A percentile compares a stretch with the other conserved stretches of the same genome.
Conservation (phyloP, 2,329 filamentous ascomycete genomes). For the Phyllosticta capitalensis region DNA sequence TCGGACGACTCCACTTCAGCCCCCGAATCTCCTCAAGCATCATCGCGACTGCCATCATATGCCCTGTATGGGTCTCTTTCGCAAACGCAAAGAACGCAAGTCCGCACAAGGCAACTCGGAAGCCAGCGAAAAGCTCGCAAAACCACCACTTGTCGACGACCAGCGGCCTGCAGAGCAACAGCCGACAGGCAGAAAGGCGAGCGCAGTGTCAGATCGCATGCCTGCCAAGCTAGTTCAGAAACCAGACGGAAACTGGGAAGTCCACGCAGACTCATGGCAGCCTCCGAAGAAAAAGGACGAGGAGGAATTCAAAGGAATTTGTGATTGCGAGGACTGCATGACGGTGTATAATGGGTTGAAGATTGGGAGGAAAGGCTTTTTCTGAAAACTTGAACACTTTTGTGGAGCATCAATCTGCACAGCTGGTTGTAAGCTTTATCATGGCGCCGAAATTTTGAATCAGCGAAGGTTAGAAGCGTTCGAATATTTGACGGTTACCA, state of each 20-base stretch:
- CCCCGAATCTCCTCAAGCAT: not conserved
- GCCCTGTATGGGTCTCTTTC: not conserved
- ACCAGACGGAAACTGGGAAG: not conserved
- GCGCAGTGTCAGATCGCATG: not conserved
- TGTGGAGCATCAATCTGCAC: too few species aligned
- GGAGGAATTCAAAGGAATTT: not conserved
- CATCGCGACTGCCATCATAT: not conserved
- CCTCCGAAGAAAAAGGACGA: not conserved
- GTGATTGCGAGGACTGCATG: not conserved
- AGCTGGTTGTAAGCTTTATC: too few species aligned
- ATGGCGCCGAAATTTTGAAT: too few species aligned
- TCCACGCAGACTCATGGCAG: not conserved
- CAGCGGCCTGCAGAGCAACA: not conserved
- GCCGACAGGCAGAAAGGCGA: not conserved
- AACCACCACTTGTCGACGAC: not conserved
- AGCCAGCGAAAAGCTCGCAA: not conserved
- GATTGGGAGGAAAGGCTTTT: not conserved
- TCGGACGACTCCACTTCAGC: not conserved
- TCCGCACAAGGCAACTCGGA: not conserved
- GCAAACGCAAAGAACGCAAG: not conserved
- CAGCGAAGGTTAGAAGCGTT: not conserved
- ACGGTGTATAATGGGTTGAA: not conserved
- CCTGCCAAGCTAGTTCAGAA: not conserved
- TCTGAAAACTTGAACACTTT: not conserved
- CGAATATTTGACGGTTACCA: not conserved